These are phyloP conservation scores for Geotrichum restrictum DNA, from an alignment of 1,139 yeast genomes.

Conservation along the genomic window DNA sequence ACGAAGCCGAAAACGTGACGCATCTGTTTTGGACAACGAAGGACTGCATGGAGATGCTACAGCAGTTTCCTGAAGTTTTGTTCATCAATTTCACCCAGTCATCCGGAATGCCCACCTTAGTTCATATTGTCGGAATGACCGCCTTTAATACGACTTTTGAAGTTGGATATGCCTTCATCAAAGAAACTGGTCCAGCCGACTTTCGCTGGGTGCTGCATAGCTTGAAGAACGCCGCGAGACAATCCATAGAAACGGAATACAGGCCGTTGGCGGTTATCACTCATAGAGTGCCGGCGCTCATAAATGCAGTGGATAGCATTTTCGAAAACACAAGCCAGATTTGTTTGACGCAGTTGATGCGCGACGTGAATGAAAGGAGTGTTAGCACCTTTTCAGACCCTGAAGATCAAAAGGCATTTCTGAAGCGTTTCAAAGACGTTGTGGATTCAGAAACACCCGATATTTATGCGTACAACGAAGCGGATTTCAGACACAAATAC, in stretches of 20 bases:
- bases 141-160: constrained; percentile 21
- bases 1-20: constrained; percentile 18
- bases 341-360: constrained; percentile 20
- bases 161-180: constrained; percentile 20
- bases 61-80: constrained; percentile 21
- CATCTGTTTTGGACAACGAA: constrained; percentile 21
- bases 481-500: constrained; percentile 16
- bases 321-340: constrained; percentile 20
- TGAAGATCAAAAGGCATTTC: constrained; percentile 12
- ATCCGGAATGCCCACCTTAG: constrained; percentile 12
- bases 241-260: constrained; percentile 16
- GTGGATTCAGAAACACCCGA: constrained; percentile 23
- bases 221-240: constrained; percentile 17
- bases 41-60: constrained; percentile 21
- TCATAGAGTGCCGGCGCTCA: constrained; percentile 16
- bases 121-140: constrained; percentile 22
- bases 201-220: constrained; percentile 20
- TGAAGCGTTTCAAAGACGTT: constrained; percentile 17
- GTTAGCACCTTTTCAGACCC: constrained; percentile 1
- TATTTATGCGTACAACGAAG: constrained; percentile 20
- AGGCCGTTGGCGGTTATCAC: constrained; percentile 20
- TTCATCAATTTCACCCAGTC: constrained; percentile 16
- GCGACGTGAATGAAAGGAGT: constrained; percentile 18
- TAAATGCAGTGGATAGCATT: constrained; percentile 18
- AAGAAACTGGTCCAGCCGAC: constrained; percentile 11